A percentile compares a stretch with the other conserved stretches of the same genome.
Conservation (phyloP, 768 basidiomycete genomes). For the Lactarius psammicola region DNA sequence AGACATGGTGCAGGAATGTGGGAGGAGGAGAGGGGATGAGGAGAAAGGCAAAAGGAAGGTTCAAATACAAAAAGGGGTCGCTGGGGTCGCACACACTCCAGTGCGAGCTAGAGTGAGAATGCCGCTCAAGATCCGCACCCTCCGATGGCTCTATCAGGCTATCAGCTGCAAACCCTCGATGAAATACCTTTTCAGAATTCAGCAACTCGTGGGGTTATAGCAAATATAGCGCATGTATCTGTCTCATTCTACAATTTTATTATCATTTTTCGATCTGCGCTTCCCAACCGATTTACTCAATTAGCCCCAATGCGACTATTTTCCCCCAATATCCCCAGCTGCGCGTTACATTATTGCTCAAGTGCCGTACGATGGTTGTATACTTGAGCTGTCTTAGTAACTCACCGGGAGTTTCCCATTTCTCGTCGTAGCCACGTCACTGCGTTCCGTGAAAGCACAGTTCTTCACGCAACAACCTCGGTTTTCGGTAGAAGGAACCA, state of each 20-base stretch:
- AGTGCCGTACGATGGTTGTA: neutral
- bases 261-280: neutral
- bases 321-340: slow-evolving; percentile 5
- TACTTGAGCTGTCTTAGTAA: neutral
- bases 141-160: neutral
- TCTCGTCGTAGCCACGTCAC: slow-evolving; percentile 15
- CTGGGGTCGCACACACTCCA: no score
- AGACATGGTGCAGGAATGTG: slow-evolving; percentile 19
- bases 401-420: neutral
- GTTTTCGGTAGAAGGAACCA: neutral
- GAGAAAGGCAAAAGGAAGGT: neutral
- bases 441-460: neutral
- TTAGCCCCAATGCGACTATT: neutral
- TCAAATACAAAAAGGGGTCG: neutral
- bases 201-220: slow-evolving; percentile 7
- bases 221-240: slow-evolving; percentile 6
- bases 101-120: neutral
- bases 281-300: slow-evolving; percentile 14
- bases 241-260: neutral
- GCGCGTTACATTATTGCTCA: neutral
- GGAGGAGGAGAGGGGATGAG: neutral
- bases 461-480: neutral
- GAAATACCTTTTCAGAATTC: neutral
- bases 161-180: neutral
- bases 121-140: neutral